Conservation (phyloP, 495 filamentous ascomycete species). For the Neurospora intermedia region DNA sequence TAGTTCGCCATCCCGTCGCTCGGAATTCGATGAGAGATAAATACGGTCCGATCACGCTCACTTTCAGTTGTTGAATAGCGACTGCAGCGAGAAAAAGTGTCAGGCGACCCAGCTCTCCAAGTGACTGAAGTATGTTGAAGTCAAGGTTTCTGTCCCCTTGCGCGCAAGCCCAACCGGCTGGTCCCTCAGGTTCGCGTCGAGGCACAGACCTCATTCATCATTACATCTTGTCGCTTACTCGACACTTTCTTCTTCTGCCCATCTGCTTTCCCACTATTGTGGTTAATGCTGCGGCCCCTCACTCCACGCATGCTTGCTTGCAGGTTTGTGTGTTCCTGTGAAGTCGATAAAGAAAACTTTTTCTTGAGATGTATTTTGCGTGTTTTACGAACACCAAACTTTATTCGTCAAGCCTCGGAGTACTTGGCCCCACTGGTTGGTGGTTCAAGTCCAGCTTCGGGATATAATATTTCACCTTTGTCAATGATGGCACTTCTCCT, state of each 20-base stretch:
- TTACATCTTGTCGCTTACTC: not conserved
- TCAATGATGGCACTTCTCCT: not conserved
- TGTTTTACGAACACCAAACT: not conserved
- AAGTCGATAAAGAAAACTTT: not conserved
- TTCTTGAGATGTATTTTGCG: constrained; percentile 1
- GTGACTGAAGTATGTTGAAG: not conserved
- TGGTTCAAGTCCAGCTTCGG: constrained; percentile 4
- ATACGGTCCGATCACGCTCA: not conserved
- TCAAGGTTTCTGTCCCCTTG: not conserved
- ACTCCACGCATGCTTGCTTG: not conserved
- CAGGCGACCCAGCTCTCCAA: not conserved
- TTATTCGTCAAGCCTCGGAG: not conserved
- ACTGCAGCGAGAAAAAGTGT: not conserved
- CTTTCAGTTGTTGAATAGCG: not conserved
- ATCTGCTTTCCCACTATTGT: not conserved
- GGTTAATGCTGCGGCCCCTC: constrained; percentile 8
- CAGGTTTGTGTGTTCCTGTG: not conserved
- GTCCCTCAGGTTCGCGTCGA: not conserved
- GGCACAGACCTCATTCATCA: not conserved
- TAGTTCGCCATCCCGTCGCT: not conserved
- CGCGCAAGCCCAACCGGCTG: not conserved
- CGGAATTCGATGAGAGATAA: not conserved
- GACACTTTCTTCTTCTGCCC: not conserved
- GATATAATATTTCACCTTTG: not conserved
- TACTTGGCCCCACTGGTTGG: not conserved